Base-by-base conservation (phyloP, 2,329 filamentous ascomycete species). In the Arthroderma sp. region DNA sequence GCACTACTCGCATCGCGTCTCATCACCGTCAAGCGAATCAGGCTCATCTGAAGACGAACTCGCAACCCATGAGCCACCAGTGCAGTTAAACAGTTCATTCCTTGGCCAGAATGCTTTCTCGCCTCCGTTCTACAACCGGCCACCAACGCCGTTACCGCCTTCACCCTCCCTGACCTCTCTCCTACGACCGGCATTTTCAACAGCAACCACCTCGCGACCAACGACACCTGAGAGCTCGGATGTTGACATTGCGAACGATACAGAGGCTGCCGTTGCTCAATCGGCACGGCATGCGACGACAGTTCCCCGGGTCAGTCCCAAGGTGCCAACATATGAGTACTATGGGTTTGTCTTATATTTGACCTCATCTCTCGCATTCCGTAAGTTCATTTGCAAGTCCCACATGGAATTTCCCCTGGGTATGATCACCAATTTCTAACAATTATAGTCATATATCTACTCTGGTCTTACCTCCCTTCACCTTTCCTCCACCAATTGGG, bases 261-360 rank as follows among this genome's bases (percentile, higher is more conserved):
- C 77, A 5, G 74, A 76, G 47, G 71, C 72, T 3, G 72, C 71
- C 9, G 75, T 83, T 33, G 73, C 80, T 29, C 73, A 67, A 58
- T 78, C 74, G 29, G 78, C 73, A 45, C 71, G 68, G 41, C 71
- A 69, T 55, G 75, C 69, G 49, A 75, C 71, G 49, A 81, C 75
- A 1, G 78, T 94, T 11, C 85, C 88, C 4, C 82, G 86, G 45
- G 88, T 87, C 1, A 82, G 82, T 44, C 91, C 91, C 1, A 87
- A 91, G 60, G 88, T 98, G 2, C 91, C 91, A n/a, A 98, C 91
- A 0, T 96, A 98, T 68, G 91, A 98, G 62, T 98, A 96, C 75
- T 96, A 96, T 62, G 91, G 91, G 61, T 98, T 98, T 66, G 89
- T 94, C 44, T 76, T 98, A 41, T 96, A 98, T 68, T 75, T 98